Evolutionary conservation across 805 yeast genomes (phyloP), one percentile per base, ranked within the genome.

Genomic region (Starmera pachycereana): DNA sequence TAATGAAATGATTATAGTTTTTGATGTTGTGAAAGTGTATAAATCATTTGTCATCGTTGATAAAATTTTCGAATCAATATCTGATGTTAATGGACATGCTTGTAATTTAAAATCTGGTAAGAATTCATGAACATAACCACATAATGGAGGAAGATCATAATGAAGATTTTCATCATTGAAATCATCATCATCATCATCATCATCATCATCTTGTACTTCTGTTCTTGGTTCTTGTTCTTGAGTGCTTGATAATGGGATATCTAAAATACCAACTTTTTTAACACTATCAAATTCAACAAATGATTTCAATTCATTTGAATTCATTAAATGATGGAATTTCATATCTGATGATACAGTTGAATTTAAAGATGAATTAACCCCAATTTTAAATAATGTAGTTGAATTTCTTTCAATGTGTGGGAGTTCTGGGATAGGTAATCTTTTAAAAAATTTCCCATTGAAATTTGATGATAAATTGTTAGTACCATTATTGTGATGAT

Each of bases 31-130:
- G 19, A 42, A 42, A 8, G 29, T 41, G 33, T 65, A 50, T 40
- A 76, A 52, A 47, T 75, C 81, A 41, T 64, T 65, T 47, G 70
- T 74, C 81, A 76, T 76, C 12, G 76, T 59, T 29, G 55, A 55
- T 12, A 66, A 53, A 10, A 76, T 65, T 39, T 67, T 72, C 8
- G 64, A 55, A 44, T 76, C 81, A 8, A 75, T 54, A 41, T 74
- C 73, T 12, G 70, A 64, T 16, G 65, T 60, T 12, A 66, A 56
- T 1, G 78, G 79, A 49, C 78, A 72, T 9, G 78, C 74, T 52
- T 76, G 83, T 12, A 65, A 43, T 41, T 62, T 61, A 38, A 62
- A 65, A 47, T 61, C 53, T 6, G 59, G 58, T 10, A 47, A 16
- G 37, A 43, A 54, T 18, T 52, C 48, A 27, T 45, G 42, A 2